A percentile compares a stretch with the other conserved stretches of the same genome.
These are phyloP conservation scores for Teratosphaeriaceae sp. DNA, from an alignment of 2,329 filamentous ascomycete genomes.

Conservation along the genomic window DNA sequence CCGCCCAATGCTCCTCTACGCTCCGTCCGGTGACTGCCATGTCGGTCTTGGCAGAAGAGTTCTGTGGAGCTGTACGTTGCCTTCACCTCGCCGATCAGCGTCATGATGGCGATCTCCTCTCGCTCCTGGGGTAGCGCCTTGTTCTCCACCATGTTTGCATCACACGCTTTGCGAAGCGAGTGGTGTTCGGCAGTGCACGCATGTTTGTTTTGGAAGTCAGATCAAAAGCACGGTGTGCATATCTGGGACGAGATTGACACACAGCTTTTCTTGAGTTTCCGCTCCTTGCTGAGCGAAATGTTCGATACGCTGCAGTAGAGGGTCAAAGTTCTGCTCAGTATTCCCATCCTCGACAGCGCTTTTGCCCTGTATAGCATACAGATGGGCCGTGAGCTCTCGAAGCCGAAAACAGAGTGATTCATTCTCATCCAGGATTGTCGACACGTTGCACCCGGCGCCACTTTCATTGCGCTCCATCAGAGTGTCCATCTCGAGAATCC, in stretches of 20 bases:
- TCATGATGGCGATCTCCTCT: not conserved
- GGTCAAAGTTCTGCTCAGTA: constrained; percentile 1
- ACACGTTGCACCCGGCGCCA: not conserved
- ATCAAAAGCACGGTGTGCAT: not conserved
- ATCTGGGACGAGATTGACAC: not conserved
- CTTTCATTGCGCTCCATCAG: constrained; percentile 1
- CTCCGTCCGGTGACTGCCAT: constrained; percentile 1
- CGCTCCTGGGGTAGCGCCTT: not conserved
- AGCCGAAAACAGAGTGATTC: not conserved
- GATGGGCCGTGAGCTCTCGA: not conserved
- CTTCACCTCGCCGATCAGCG: not conserved
- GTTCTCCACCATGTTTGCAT: not conserved
- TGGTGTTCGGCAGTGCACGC: not conserved
- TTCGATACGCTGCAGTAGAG: constrained; percentile 1
- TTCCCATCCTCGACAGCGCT: not conserved
- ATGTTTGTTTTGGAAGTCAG: not conserved
- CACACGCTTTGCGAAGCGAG: not conserved
- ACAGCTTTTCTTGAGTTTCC: not conserved
- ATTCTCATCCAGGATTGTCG: constrained; percentile 1
- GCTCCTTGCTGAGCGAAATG: not conserved
- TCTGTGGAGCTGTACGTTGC: constrained; percentile 1
- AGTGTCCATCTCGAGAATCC: not conserved
- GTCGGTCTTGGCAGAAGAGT: constrained; percentile 1
- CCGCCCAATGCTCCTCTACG: not conserved
- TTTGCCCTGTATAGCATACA: not conserved